Evolutionary conservation across 2,329 filamentous ascomycete genomes (phyloP).

Genomic region (Alternaria triticina): DNA sequence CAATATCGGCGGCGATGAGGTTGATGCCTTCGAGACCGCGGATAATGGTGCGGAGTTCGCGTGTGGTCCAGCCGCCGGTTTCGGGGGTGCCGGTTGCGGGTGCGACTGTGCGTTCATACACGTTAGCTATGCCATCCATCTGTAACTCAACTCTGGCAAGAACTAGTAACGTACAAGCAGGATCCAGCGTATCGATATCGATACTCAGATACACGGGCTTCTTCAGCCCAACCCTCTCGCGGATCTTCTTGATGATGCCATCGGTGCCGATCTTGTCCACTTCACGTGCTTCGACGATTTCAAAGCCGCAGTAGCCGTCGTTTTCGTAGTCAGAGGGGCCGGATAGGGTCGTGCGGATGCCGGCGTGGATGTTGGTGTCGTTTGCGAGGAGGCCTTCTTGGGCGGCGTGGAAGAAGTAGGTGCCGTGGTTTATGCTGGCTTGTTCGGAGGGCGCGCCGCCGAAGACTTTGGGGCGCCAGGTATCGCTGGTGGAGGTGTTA

Average conservation of each 20-base stretch:
- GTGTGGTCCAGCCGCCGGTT: slow-evolving; percentile 76
- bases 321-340: slow-evolving; percentile 84
- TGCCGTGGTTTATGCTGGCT: slow-evolving; percentile 83
- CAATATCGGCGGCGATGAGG: slow-evolving; percentile 72
- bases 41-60: slow-evolving; percentile 75
- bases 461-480: slow-evolving; percentile 85
- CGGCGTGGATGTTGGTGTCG: slow-evolving; percentile 86
- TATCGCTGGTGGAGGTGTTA: slow-evolving; percentile 46
- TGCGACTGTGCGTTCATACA: slow-evolving; percentile 57
- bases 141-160: background rate
- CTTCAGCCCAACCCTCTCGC: slow-evolving; percentile 73
- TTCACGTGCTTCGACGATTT: slow-evolving; percentile 78
- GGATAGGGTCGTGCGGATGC: slow-evolving; percentile 81
- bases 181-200: slow-evolving; percentile 88
- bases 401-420: slow-evolving; percentile 84
- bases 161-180: slow-evolving; percentile 66
- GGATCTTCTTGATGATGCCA: slow-evolving; percentile 80
- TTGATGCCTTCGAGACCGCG: slow-evolving; percentile 73
- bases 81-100: slow-evolving; percentile 78
- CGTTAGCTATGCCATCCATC: slow-evolving; percentile 1
- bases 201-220: slow-evolving; percentile 82
- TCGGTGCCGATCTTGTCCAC: slow-evolving; percentile 72
- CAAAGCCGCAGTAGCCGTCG: slow-evolving; percentile 83
- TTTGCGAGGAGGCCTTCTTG: slow-evolving; percentile 80
- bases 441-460: slow-evolving; percentile 78